These are phyloP conservation scores for Ceratocystis albifundus DNA, from an alignment of 2,329 filamentous ascomycete genomes.

Conservation along the genomic window DNA sequence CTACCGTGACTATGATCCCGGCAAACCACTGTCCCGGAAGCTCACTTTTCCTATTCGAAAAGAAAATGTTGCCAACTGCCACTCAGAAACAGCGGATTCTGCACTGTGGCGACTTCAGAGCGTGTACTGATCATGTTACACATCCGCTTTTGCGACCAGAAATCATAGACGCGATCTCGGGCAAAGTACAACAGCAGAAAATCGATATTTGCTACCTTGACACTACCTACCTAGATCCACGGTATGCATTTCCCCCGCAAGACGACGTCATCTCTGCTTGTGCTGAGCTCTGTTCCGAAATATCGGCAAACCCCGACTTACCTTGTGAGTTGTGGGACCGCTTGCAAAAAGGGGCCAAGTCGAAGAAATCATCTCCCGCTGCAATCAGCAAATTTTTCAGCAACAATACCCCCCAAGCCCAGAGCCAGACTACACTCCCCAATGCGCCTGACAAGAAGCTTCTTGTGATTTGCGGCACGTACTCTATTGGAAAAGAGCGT, in stretches of 20 bases:
- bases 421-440: conserved; percentile 28
- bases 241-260: conserved; percentile 87
- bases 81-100: conserved; percentile 65
- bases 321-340: conserved; percentile 39
- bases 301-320: conserved; percentile 52
- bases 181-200: conserved; percentile 65
- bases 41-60: conserved; percentile 87
- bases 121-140: conserved; percentile 69
- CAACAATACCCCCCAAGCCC: conserved; percentile 27
- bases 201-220: conserved; percentile 96
- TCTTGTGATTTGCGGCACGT: conserved; percentile 87
- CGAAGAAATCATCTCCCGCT: conserved; percentile 29
- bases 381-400: conserved; percentile 44
- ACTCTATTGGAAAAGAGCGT: conserved; percentile 94
- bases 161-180: conserved; percentile 55
- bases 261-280: conserved; percentile 78
- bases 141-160: conserved; percentile 76
- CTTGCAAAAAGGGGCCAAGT: conserved; percentile 20
- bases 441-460: conserved; percentile 34
- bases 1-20: conserved; percentile 83
- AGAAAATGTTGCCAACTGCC: conserved; percentile 50
- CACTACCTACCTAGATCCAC: conserved; percentile 91
- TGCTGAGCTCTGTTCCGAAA: conserved; percentile 71
- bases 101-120: conserved; percentile 92
- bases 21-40: conserved; percentile 96